Conservation (phyloP, 2,329 filamentous ascomycete genomes). For the Leptographium galeiforme region DNA sequence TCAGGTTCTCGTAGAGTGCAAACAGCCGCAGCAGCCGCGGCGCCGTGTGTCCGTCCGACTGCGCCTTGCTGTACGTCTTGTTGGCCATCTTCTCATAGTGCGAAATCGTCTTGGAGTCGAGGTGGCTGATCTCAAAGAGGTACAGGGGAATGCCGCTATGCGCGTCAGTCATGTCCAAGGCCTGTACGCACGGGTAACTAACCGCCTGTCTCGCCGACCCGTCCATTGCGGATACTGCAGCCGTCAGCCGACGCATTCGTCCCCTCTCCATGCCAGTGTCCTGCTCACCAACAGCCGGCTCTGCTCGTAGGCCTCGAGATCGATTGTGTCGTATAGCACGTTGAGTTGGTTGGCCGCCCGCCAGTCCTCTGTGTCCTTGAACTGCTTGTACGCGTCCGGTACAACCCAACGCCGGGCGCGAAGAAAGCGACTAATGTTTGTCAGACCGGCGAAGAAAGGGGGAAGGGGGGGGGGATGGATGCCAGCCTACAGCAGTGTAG, state of each 20-base stretch:
- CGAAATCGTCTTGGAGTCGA: conserved; percentile 70
- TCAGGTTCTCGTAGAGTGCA: conserved; percentile 86
- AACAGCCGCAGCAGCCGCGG: conserved; percentile 75
- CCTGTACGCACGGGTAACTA: conserved; percentile 1
- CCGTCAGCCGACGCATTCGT: conserved; percentile 1
- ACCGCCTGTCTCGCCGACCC: conserved; percentile 64
- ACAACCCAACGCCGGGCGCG: conserved; percentile 73
- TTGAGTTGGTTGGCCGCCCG: conserved; percentile 66
- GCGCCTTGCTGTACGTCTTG: conserved; percentile 44
- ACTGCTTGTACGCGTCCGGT: conserved; percentile 67
- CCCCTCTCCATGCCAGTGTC: no score
- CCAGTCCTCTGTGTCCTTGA: conserved; percentile 82
- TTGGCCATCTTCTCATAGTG: conserved; percentile 61
- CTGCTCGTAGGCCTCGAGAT: conserved; percentile 70
- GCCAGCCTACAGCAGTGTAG: conserved; percentile 49
- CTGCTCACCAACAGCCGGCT: conserved; percentile 57
- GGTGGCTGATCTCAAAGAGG: conserved; percentile 71
- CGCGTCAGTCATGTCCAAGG: not conserved
- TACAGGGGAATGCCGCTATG: conserved; percentile 78
- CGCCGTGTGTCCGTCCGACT: conserved; percentile 52
- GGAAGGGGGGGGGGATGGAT: not conserved
- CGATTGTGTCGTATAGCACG: conserved; percentile 73
- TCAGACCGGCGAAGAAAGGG: no score
- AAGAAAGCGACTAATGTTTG: conserved; percentile 55
- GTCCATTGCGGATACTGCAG: conserved; percentile 85